Percentiles rank a stretch among this genome's conserved stretches.
phyloP scores from a whole-genome alignment of 176 grass and related monocot species.

The Otatea glauca region DNA sequence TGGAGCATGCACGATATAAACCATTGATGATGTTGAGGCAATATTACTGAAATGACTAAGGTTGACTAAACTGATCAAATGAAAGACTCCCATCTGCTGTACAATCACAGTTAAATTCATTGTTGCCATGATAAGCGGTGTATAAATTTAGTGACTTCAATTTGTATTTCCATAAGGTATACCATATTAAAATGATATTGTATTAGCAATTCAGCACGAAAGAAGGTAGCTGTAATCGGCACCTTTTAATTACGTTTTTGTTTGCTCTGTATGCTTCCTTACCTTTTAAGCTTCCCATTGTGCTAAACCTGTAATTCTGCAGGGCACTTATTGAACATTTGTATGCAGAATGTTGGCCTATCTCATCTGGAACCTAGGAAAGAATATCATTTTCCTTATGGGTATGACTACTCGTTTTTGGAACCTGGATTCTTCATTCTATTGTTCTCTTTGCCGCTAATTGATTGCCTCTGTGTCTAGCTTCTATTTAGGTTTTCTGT shows the following conservation, averaged over 20 bases:
- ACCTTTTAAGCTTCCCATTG: not conserved
- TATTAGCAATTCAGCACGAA: not conserved
- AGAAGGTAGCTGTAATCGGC: constrained; percentile 5
- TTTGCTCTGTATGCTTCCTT: not conserved
- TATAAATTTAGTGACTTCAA: no score
- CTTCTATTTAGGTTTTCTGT: not conserved
- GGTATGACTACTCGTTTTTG: constrained; percentile 56
- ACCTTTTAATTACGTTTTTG: not conserved
- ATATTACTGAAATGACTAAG: not conserved
- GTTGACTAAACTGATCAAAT: no score
- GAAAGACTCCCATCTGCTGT: no score
- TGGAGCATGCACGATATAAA: not conserved
- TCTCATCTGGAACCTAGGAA: constrained; percentile 73
- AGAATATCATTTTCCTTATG: constrained; percentile 83
- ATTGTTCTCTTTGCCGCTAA: not conserved
- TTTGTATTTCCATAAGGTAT: no score
- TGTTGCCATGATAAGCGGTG: no score
- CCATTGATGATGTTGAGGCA: not conserved
- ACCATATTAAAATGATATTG: no score
- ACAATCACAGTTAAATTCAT: no score
- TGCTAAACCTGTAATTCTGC: constrained; percentile 45
- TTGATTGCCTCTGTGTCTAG: no score
- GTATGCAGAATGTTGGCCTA: constrained; percentile 60
- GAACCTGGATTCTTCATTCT: not conserved
- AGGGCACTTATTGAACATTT: constrained; percentile 86